Conservation (phyloP, 306 rosid genomes). For the Vachellia collinsii region DNA sequence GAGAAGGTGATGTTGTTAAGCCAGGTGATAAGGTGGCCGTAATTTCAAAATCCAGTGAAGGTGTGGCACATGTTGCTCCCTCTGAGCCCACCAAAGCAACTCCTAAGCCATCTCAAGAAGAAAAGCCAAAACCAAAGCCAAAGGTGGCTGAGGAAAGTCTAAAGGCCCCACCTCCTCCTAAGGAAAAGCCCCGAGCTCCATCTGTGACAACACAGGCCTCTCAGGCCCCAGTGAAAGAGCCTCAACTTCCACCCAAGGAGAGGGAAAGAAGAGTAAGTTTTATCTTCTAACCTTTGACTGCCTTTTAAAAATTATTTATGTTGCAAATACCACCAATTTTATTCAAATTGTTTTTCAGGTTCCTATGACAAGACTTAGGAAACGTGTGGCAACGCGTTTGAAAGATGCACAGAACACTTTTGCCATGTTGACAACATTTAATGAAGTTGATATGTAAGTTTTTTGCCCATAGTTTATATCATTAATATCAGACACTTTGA, state of each 20-base stretch:
- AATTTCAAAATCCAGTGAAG: constrained; percentile 65
- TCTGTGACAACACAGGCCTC: constrained; percentile 37
- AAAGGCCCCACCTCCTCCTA: constrained; percentile 39
- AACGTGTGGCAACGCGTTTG: constrained; percentile 69
- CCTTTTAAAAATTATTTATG: background rate
- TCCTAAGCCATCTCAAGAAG: constrained; percentile 44
- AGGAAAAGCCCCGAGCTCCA: constrained; percentile 37
- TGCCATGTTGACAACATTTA: constrained; percentile 71
- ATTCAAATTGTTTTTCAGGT: constrained; percentile 40
- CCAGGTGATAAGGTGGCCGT: constrained; percentile 66
- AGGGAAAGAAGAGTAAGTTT: constrained; percentile 70
- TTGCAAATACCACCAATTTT: background rate
- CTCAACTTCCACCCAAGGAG: constrained; percentile 49
- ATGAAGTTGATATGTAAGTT: constrained; percentile 69
- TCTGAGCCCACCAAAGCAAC: constrained; percentile 39
- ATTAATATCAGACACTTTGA: background rate
- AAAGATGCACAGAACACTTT: constrained; percentile 72
- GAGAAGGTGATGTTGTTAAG: constrained; percentile 65
- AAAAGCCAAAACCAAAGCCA: constrained; percentile 35
- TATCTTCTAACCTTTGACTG: background rate
- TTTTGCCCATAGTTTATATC: background rate
- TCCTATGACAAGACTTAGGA: constrained; percentile 75
- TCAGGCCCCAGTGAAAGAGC: constrained; percentile 34
- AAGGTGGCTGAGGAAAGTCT: constrained; percentile 37
- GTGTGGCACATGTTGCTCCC: constrained; percentile 46